These are phyloP conservation scores for Elaphomyces granulatus DNA, from an alignment of 495 filamentous ascomycete genomes.

Conservation along the genomic window DNA sequence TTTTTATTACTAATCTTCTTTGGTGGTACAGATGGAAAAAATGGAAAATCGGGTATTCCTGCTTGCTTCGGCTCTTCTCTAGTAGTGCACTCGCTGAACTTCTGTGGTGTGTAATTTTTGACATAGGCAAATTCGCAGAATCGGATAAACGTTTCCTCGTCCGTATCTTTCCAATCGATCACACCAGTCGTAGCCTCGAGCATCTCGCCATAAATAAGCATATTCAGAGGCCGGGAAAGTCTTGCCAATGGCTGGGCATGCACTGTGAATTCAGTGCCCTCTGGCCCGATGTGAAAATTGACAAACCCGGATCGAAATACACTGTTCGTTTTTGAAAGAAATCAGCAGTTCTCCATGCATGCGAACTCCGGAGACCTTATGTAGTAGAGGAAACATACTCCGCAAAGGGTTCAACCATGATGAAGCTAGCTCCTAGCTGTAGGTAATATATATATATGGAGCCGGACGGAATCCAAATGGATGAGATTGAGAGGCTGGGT, in stretches of 20 bases:
- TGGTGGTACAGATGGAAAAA: constrained; percentile 1
- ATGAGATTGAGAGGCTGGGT: too few species aligned
- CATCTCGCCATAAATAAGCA: constrained; percentile 14
- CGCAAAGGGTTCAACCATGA: too few species aligned
- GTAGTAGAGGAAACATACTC: too few species aligned
- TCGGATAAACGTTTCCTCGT: constrained; percentile 14
- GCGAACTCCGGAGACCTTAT: too few species aligned
- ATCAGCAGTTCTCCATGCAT: too few species aligned
- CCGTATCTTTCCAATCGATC: constrained; percentile 14
- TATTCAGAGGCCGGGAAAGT: constrained; percentile 8
- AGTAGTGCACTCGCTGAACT: background rate
- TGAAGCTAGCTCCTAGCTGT: too few species aligned
- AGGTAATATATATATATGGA: too few species aligned
- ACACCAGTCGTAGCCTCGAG: constrained; percentile 10
- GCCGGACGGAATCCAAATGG: too few species aligned
- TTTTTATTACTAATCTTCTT: background rate
- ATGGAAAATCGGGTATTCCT: constrained; percentile 1
- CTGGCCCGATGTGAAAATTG: constrained; percentile 10
- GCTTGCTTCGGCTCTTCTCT: too few species aligned
- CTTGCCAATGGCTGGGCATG: constrained; percentile 12
- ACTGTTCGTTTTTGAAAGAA: too few species aligned
- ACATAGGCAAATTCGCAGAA: constrained; percentile 19
- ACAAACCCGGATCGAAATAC: too few species aligned
- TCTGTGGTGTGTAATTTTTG: constrained; percentile 11
- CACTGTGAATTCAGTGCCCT: constrained; percentile 11